Evolutionary conservation across 805 yeast species (phyloP).

Genomic region (Naumovozyma baii): DNA sequence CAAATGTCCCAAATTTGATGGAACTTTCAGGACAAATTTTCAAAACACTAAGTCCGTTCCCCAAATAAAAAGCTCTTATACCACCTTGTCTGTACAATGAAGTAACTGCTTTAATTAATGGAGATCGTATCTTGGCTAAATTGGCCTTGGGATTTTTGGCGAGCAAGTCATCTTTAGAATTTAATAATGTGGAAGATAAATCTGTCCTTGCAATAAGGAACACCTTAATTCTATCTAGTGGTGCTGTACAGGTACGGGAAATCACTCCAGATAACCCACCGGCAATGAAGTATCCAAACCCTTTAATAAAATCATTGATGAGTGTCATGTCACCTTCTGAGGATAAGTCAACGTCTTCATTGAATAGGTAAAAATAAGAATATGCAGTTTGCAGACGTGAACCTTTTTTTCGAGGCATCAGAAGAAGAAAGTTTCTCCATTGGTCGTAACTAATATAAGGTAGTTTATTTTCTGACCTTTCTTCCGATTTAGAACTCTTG

Average conservation of each 20-base stretch:
- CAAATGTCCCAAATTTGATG: slow-evolving; percentile 93
- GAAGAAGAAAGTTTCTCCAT: slow-evolving; percentile 70
- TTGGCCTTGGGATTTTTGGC: slow-evolving; percentile 34
- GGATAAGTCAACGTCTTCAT: slow-evolving; percentile 71
- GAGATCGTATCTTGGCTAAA: slow-evolving; percentile 50
- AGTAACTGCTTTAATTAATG: slow-evolving; percentile 69
- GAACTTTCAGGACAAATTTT: slow-evolving; percentile 97
- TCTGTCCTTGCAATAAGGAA: slow-evolving; percentile 88
- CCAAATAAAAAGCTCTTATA: slow-evolving; percentile 77
- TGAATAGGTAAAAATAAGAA: slow-evolving; percentile 45
- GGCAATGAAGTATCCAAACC: slow-evolving; percentile 84
- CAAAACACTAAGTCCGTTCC: slow-evolving; percentile 85
- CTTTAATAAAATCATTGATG: slow-evolving; percentile 66
- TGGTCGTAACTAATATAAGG: slow-evolving; percentile 76
- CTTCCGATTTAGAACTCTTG: slow-evolving; percentile 2
- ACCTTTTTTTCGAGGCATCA: slow-evolving; percentile 74
- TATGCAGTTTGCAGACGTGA: slow-evolving; percentile 76
- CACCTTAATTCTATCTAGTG: slow-evolving; percentile 90
- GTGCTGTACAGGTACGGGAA: slow-evolving; percentile 93
- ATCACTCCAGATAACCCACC: slow-evolving; percentile 96
- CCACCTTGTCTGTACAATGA: slow-evolving; percentile 87
- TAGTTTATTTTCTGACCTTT: slow-evolving; percentile 21
- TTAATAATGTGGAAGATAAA: slow-evolving; percentile 57
- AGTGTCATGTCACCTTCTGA: slow-evolving; percentile 90
- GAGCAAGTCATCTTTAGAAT: slow-evolving; percentile 41